Percentiles rank a stretch among this genome's conserved stretches.
phyloP scores from a whole-genome alignment of 2,329 filamentous ascomycete genomes.

The Exophiala calicioides region DNA sequence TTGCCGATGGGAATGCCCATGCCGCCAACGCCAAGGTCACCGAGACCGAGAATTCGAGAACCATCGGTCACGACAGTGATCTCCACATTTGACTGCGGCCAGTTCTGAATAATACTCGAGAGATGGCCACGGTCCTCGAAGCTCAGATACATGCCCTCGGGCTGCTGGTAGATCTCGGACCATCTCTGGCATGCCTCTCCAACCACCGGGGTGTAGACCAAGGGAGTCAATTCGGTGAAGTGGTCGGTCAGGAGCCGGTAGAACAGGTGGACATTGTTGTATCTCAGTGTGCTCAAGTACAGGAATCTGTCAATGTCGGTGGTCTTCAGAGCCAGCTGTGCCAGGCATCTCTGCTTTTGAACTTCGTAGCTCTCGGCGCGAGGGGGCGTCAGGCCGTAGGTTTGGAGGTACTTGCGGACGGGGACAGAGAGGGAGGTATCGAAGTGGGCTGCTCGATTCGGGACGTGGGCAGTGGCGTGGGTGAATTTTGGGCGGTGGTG shows the following conservation, averaged over 20 bases:
- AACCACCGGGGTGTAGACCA: slow-evolving; percentile 59
- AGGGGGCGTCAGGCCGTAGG: slow-evolving; percentile 53
- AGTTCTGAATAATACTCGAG: slow-evolving; percentile 84
- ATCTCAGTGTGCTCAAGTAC: slow-evolving; percentile 52
- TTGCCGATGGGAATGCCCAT: slow-evolving; percentile 99
- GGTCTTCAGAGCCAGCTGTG: slow-evolving; percentile 49
- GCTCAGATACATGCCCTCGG: slow-evolving; percentile 91
- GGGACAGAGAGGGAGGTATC: slow-evolving; percentile 53
- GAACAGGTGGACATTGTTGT: slow-evolving; percentile 56
- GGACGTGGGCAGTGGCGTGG: slow-evolving; percentile 27
- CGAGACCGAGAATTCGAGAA: slow-evolving; percentile 85
- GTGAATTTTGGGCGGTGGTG: slow-evolving; percentile 26
- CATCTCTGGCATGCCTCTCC: slow-evolving; percentile 96
- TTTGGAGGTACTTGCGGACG: slow-evolving; percentile 54
- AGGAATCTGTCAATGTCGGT: slow-evolving; percentile 53
- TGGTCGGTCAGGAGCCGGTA: slow-evolving; percentile 53
- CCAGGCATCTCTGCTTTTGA: slow-evolving; percentile 52
- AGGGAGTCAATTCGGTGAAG: slow-evolving; percentile 50
- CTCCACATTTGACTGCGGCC: slow-evolving; percentile 85
- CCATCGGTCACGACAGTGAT: slow-evolving; percentile 98
- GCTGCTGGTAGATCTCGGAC: slow-evolving; percentile 91
- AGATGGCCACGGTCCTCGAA: slow-evolving; percentile 93
- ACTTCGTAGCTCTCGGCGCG: slow-evolving; percentile 51
- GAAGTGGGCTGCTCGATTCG: slow-evolving; percentile 40
- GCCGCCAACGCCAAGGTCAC: slow-evolving; percentile 93